These are phyloP conservation scores for Nicotiana tabacum DNA, from an alignment of 257 asterid genomes.

Conservation along the genomic window DNA sequence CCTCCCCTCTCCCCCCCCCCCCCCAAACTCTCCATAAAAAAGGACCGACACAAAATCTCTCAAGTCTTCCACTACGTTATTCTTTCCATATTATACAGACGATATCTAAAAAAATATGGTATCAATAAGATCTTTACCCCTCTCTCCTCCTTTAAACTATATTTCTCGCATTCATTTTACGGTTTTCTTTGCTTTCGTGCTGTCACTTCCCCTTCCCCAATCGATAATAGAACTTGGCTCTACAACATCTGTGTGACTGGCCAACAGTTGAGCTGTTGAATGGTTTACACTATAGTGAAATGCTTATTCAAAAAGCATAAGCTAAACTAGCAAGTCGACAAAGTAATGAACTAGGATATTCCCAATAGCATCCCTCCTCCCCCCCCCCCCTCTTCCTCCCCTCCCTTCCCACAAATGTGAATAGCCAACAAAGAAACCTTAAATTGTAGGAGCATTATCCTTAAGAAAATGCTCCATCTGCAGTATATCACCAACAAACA, in stretches of 20 bases:
- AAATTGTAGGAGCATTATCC: not conserved
- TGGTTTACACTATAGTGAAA: not conserved
- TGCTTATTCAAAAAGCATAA: not conserved
- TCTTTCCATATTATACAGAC: too few species aligned
- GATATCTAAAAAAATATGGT: too few species aligned
- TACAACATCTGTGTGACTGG: too few species aligned
- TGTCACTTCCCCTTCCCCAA: too few species aligned
- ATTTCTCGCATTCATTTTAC: too few species aligned
- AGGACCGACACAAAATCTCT: too few species aligned
- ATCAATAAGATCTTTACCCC: too few species aligned
- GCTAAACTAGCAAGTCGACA: not conserved
- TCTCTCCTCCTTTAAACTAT: too few species aligned
- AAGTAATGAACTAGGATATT: not conserved
- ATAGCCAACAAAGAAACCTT: not conserved
- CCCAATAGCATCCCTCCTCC: not conserved
- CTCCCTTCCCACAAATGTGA: not conserved
- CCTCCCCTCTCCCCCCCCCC: not conserved
- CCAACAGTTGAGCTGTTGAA: too few species aligned
- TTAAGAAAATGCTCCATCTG: not conserved
- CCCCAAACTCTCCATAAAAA: not conserved
- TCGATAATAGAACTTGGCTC: too few species aligned
- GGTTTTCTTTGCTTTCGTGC: too few species aligned
- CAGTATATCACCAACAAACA: not conserved
- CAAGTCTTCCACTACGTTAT: too few species aligned
- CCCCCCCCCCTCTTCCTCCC: not conserved